These are phyloP conservation scores for Paramecium sonneborni DNA, from an alignment of 73 alveolate species.

Conservation along the genomic window DNA sequence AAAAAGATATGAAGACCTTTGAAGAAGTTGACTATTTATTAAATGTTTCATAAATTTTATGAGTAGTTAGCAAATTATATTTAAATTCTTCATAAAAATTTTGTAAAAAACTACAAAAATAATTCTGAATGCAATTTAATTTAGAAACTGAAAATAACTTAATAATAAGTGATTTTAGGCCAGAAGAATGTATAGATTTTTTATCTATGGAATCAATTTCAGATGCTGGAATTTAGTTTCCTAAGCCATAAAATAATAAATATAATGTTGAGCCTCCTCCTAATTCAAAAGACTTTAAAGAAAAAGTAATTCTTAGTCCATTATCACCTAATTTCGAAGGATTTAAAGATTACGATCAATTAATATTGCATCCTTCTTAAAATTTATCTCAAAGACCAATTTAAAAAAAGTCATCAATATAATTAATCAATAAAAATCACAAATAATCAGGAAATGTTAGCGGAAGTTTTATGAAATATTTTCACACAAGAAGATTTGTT, in stretches of 20 bases:
- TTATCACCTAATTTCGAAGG: conserved; percentile 28
- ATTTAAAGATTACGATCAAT: neutral
- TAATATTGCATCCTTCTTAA: neutral
- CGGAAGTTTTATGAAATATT: conserved; percentile 29
- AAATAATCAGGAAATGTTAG: neutral
- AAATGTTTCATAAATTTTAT: neutral
- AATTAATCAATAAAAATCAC: neutral
- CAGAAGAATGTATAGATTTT: neutral
- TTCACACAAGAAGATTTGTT: neutral
- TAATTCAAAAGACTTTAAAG: conserved; percentile 22
- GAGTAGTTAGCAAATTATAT: neutral
- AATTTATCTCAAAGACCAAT: neutral
- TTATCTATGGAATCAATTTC: neutral
- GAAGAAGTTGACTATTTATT: neutral
- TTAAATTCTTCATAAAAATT: neutral
- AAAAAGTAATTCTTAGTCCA: neutral
- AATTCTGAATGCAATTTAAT: neutral
- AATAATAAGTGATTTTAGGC: conserved; percentile 5
- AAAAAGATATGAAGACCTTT: neutral
- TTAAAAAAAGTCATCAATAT: neutral
- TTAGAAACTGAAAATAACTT: conserved; percentile 7
- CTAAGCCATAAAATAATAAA: neutral
- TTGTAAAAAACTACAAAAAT: neutral
- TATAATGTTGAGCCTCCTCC: conserved; percentile 40
- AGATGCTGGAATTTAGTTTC: neutral